phyloP scores from a whole-genome alignment of 805 yeast genomes.

The Kluyveromyces wickerhamii region DNA sequence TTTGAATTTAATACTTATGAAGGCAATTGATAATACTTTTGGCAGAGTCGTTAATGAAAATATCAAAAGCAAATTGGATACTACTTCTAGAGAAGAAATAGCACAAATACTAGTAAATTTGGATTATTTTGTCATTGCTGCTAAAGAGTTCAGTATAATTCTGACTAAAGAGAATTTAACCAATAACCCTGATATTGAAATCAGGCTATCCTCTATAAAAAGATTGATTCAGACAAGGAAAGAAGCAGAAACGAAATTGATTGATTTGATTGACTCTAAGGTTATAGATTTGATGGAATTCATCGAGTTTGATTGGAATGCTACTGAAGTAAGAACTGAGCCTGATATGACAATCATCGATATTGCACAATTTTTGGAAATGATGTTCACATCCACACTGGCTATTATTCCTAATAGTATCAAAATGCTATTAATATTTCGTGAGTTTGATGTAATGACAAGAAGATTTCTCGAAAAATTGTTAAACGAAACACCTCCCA shows the following conservation, averaged over 20 bases:
- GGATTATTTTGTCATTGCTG: constrained; percentile 75
- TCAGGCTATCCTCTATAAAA: constrained; percentile 44
- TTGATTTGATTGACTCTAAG: constrained; percentile 73
- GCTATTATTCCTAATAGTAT: constrained; percentile 73
- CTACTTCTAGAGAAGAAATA: constrained; percentile 79
- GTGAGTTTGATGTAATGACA: constrained; percentile 81
- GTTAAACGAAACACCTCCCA: constrained; percentile 40
- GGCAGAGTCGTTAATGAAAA: constrained; percentile 57
- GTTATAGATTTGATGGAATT: constrained; percentile 74
- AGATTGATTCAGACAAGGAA: constrained; percentile 53
- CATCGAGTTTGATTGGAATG: constrained; percentile 80
- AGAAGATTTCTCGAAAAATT: constrained; percentile 58
- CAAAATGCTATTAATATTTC: constrained; percentile 68
- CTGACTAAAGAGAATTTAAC: constrained; percentile 33
- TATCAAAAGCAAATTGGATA: constrained; percentile 51
- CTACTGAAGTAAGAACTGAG: constrained; percentile 41
- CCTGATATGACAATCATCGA: constrained; percentile 75
- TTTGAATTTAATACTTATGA: constrained; percentile 50
- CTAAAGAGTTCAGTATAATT: constrained; percentile 48
- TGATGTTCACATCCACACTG: constrained; percentile 78
- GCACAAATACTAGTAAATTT: constrained; percentile 84
- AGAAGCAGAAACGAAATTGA: constrained; percentile 71
- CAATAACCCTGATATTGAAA: constrained; percentile 33
- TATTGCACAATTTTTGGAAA: constrained; percentile 76
- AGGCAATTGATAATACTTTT: constrained; percentile 61